These are phyloP conservation scores for Thielaviopsis ethacetica DNA, from an alignment of 2,329 filamentous ascomycete genomes.

Conservation along the genomic window DNA sequence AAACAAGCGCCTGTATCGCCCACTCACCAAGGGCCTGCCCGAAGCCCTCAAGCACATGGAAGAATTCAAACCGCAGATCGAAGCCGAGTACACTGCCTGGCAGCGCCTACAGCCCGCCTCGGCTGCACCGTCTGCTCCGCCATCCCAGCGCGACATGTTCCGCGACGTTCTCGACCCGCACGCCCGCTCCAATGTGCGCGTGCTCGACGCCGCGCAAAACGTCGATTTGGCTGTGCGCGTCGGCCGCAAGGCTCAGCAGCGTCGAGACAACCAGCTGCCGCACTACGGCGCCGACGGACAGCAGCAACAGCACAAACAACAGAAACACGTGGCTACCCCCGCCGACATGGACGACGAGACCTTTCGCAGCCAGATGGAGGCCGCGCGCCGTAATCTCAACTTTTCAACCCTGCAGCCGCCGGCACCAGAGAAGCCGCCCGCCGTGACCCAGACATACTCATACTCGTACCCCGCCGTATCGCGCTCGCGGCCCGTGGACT, in stretches of 20 bases:
- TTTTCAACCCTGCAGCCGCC: constrained; percentile 13
- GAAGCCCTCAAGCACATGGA: constrained; percentile 57
- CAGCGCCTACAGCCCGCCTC: neutral
- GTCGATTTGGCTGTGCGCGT: constrained; percentile 61
- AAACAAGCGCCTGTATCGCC: constrained; percentile 44
- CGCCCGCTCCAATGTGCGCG: constrained; percentile 24
- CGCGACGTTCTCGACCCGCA: constrained; percentile 17
- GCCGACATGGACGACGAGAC: constrained; percentile 22
- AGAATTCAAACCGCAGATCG: constrained; percentile 61
- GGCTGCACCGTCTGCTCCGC: neutral
- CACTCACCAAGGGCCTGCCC: constrained; percentile 31
- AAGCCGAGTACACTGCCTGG: constrained; percentile 54
- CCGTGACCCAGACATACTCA: constrained; percentile 11
- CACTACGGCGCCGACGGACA: constrained; percentile 28
- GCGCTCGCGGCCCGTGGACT: constrained; percentile 32
- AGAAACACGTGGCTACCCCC: neutral
- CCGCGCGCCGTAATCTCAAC: constrained; percentile 31
- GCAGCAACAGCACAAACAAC: constrained; percentile 19
- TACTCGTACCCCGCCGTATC: constrained; percentile 38
- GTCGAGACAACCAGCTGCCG: constrained; percentile 36
- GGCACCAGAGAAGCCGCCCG: constrained; percentile 15
- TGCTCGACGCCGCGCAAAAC: constrained; percentile 55
- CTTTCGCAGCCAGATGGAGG: constrained; percentile 36
- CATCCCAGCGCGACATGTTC: constrained; percentile 8
- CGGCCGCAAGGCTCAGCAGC: constrained; percentile 53